phyloP scores from a whole-genome alignment of 1,139 yeast species.

The Pneumocystis sp. region DNA sequence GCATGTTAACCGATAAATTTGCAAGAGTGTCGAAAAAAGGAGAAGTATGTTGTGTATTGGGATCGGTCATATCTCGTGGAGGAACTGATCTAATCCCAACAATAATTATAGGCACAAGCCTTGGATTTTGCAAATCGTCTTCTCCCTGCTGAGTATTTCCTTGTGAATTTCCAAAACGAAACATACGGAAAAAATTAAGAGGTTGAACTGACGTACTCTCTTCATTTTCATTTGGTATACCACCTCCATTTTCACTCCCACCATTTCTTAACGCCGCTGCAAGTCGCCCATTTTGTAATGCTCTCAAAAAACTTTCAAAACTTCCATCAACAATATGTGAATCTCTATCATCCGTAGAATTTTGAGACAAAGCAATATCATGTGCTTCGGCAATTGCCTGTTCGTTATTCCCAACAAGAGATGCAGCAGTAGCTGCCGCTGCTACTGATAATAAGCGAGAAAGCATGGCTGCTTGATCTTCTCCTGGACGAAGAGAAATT shows the following conservation, averaged over 20 bases:
- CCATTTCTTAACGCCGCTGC: conserved; percentile 26
- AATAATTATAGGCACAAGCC: conserved; percentile 38
- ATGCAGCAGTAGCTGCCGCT: conserved; percentile 33
- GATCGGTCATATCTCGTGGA: conserved; percentile 5
- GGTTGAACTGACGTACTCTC: conserved; percentile 8
- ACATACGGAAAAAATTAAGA: conserved; percentile 40
- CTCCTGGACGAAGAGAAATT: conserved; percentile 15
- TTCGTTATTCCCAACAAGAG: conserved; percentile 27
- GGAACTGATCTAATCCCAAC: conserved; percentile 40
- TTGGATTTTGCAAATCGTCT: conserved; percentile 16
- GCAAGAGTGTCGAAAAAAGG: conserved; percentile 10
- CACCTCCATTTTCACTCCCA: conserved; percentile 6
- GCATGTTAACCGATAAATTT: not conserved
- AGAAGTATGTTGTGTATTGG: not conserved
- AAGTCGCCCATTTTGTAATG: conserved; percentile 29
- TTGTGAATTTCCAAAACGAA: conserved; percentile 31
- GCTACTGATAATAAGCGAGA: conserved; percentile 34
- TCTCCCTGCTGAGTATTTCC: conserved; percentile 13
- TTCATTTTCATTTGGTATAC: not conserved
- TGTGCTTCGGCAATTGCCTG: conserved; percentile 8
- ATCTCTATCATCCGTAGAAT: conserved; percentile 8
- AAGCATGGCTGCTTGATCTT: conserved; percentile 31
- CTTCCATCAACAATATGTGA: conserved; percentile 19
- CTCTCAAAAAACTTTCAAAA: conserved; percentile 29
- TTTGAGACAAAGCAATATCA: conserved; percentile 4